phyloP scores from a whole-genome alignment of 139 green algal species.

The Chlorella ohadii region DNA sequence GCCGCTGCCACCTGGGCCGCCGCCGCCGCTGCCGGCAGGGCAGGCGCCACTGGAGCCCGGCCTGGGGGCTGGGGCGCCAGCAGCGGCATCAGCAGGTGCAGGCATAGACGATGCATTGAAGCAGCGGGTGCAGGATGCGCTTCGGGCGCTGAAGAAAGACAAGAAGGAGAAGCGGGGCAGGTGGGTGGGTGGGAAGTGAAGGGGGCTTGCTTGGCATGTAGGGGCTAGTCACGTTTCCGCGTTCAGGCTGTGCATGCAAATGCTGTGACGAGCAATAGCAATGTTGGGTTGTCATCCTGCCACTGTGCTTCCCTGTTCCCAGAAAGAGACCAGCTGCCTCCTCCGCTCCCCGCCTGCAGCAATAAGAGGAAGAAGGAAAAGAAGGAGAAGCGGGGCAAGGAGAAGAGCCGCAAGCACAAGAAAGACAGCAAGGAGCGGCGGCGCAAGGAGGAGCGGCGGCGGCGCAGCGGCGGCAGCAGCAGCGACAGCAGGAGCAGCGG shows the following conservation, averaged over 20 bases:
- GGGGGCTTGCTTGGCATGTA: too few species aligned
- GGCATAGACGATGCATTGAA: conserved; percentile 6
- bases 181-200: too few species aligned
- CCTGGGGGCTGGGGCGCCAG: not conserved
- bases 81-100: not conserved
- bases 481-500: not conserved
- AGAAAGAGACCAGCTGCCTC: too few species aligned
- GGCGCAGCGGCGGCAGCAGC: not conserved
- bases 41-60: not conserved
- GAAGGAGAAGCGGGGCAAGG: conserved; percentile 40
- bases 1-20: not conserved
- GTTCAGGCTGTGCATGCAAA: too few species aligned
- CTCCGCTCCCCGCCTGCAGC: too few species aligned
- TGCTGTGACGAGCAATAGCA: too few species aligned
- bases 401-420: conserved; percentile 25
- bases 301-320: too few species aligned
- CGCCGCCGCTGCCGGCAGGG: not conserved
- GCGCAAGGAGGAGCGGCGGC: not conserved
- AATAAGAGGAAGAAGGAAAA: conserved; percentile 48
- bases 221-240: too few species aligned
- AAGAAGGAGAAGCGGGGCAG: conserved; percentile 45
- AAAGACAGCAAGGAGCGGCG: conserved; percentile 15
- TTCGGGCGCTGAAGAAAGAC: conserved; percentile 24
- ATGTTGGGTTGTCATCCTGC: too few species aligned
- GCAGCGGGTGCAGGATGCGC: conserved; percentile 35